A percentile compares a stretch with the other conserved stretches of the same genome.
Conservation (phyloP, 2,329 filamentous ascomycete genomes). For the Aspergillus ruber region DNA sequence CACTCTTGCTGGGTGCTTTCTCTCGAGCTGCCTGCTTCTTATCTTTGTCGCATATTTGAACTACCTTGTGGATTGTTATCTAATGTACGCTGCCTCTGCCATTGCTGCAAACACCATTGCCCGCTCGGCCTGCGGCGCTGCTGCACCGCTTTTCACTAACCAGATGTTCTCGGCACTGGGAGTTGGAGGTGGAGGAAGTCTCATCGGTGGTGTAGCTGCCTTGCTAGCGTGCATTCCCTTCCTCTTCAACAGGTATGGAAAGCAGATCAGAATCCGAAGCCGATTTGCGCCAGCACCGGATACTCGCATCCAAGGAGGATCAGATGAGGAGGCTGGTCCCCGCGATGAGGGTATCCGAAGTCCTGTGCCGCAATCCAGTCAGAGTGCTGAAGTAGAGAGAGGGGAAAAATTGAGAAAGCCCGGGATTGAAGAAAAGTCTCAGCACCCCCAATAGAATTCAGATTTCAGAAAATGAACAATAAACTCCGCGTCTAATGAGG, state of each 20-base stretch:
- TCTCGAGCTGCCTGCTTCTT: slow-evolving; percentile 36
- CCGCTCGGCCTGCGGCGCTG: too few relatives aligned
- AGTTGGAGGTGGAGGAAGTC: too few relatives aligned
- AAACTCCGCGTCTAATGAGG: too few relatives aligned
- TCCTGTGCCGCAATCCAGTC: background rate
- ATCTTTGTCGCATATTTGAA: slow-evolving; percentile 51
- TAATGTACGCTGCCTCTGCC: background rate
- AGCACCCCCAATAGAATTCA: too few relatives aligned
- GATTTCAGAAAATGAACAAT: too few relatives aligned
- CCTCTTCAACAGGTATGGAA: slow-evolving; percentile 21
- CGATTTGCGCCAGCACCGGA: slow-evolving; percentile 31
- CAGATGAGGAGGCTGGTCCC: slow-evolving; percentile 2
- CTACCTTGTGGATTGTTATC: background rate
- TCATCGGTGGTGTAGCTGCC: too few relatives aligned
- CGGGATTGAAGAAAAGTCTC: background rate
- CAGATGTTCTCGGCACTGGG: too few relatives aligned
- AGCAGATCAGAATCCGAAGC: slow-evolving; percentile 36
- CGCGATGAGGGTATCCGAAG: background rate
- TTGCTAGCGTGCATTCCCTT: too few relatives aligned
- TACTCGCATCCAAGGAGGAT: slow-evolving; percentile 1
- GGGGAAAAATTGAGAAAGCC: background rate
- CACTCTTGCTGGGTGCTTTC: slow-evolving; percentile 21
- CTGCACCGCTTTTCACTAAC: too few relatives aligned
- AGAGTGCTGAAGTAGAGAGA: background rate
- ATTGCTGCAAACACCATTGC: too few relatives aligned